Base-by-base conservation (phyloP, 345 rosid genomes). In the Firmiana major region DNA sequence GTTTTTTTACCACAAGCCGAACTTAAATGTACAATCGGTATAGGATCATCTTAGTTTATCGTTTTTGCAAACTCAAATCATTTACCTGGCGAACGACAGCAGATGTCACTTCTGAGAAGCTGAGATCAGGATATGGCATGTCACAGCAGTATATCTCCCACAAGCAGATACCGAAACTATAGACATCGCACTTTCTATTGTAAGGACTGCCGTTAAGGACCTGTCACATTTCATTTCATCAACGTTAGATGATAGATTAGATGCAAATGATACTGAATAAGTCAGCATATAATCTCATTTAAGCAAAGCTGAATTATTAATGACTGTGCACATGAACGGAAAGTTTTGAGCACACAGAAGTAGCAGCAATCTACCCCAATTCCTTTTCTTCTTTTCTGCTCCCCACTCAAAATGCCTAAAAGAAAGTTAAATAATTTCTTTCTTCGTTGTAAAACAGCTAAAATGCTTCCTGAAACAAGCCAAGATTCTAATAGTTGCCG, bases 71-170 rank as follows among this genome's bases (percentile, higher is more conserved):
- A 31, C 34, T 45, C 9, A n/a, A 62, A 17, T 48, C 6, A 22
- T 76, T 22, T 67, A 93, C 99, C 99, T 96, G 98, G 71, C 93
- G 97, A 84, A 93, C 98, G 34, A 93, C 98, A 31, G 97, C 99
- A 9, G 98, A 92, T 62, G 99, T 93, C 70, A 96, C 91, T 86
- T 96, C 99, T 4, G 99, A 87, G 83, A 96, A 96, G 80, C 99
- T 96, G 77, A 93, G 99, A 77, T 96, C 98, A 11, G 97, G 94
- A 80, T 96, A 93, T 34, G 99, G 99, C 98, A 96, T 96, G 88
- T 96, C 99, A 75, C 99, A 93, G 78, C 98, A 96, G 85, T 96
- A 96, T 40, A 93, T 93, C 90, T 96, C 97, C 98, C 99, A 96
- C 65, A 96, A 79, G 82, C 99, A 96, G 81, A 96, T 96, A 28